Conservation (phyloP, 805 yeast species). For the Lachancea sp. region DNA sequence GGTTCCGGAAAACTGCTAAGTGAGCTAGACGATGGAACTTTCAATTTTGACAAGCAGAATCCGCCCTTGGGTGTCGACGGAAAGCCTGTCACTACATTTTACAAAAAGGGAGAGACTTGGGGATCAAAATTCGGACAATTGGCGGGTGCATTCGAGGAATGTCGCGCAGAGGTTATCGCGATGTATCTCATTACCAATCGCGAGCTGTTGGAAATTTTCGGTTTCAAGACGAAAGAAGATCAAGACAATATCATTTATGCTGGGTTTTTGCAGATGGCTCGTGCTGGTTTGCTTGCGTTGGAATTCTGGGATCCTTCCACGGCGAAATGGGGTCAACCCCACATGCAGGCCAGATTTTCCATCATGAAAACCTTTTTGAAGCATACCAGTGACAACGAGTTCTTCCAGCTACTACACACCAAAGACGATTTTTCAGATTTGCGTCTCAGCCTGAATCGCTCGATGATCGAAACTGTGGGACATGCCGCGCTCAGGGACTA, state of each 20-base stretch:
- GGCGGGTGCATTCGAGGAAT: slow-evolving; percentile 87
- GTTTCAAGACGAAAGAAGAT: slow-evolving; percentile 48
- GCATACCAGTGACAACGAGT: slow-evolving; percentile 46
- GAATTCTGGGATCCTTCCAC: slow-evolving; percentile 84
- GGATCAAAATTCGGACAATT: slow-evolving; percentile 75
- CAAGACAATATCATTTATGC: slow-evolving; percentile 60
- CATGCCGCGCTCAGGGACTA: slow-evolving; percentile 68
- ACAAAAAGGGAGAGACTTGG: slow-evolving; percentile 84
- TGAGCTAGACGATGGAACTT: slow-evolving; percentile 53
- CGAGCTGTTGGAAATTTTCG: slow-evolving; percentile 66
- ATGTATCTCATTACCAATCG: slow-evolving; percentile 68
- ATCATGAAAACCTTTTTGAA: slow-evolving; percentile 69
- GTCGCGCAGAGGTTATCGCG: slow-evolving; percentile 89
- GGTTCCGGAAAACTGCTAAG: slow-evolving; percentile 79
- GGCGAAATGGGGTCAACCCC: slow-evolving; percentile 89
- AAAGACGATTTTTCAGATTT: slow-evolving; percentile 52
- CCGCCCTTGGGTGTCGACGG: slow-evolving; percentile 60
- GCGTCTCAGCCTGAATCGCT: slow-evolving; percentile 49
- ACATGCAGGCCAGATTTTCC: slow-evolving; percentile 88
- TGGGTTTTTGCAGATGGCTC: slow-evolving; percentile 74
- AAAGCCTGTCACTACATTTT: slow-evolving; percentile 59
- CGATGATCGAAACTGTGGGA: slow-evolving; percentile 62
- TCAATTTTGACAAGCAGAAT: slow-evolving; percentile 60
- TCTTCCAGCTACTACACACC: slow-evolving; percentile 47
- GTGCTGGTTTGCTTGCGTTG: slow-evolving; percentile 78